Conservation (phyloP, 495 filamentous ascomycete genomes). For the Aspergillus steynii region DNA sequence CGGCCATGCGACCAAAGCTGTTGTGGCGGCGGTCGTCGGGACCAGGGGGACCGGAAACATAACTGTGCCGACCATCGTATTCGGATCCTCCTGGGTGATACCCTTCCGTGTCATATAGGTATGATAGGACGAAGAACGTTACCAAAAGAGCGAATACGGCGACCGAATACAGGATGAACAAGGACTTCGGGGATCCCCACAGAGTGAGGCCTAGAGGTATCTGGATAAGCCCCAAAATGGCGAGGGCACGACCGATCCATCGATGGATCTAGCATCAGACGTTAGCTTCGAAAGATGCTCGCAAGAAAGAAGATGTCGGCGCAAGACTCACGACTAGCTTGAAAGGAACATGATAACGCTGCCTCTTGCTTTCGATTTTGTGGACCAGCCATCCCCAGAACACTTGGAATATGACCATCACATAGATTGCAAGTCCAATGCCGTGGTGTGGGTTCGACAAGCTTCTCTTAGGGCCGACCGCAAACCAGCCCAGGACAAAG, state of each 20-base stretch:
- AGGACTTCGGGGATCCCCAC: slow-evolving; percentile 81
- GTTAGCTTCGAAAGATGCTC: slow-evolving; percentile 8
- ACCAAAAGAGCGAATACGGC: slow-evolving; percentile 67
- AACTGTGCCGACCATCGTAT: slow-evolving; percentile 55
- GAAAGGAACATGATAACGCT: slow-evolving; percentile 58
- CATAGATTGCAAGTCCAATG: slow-evolving; percentile 88
- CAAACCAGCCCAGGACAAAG: slow-evolving; percentile 76
- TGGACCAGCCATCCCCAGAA: slow-evolving; percentile 75
- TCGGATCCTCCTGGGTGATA: slow-evolving; percentile 42
- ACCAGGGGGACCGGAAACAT: slow-evolving; percentile 44
- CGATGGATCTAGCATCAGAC: slow-evolving; percentile 62
- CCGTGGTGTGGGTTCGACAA: slow-evolving; percentile 94
- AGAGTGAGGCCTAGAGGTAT: slow-evolving; percentile 87
- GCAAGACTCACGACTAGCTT: slow-evolving; percentile 64
- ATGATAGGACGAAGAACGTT: slow-evolving; percentile 72
- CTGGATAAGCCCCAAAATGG: slow-evolving; percentile 80
- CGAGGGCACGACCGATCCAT: slow-evolving; percentile 77
- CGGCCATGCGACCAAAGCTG: slow-evolving; percentile 40
- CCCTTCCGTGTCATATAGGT: slow-evolving; percentile 55
- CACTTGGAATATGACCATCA: slow-evolving; percentile 76
- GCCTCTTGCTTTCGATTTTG: slow-evolving; percentile 59
- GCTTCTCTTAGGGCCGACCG: slow-evolving; percentile 72
- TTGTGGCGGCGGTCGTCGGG: slow-evolving; percentile 34
- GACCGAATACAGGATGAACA: slow-evolving; percentile 84
- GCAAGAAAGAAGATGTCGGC: neutral